A percentile compares a stretch with the other conserved stretches of the same genome.
These are phyloP conservation scores for Umbelopsis sp. DNA, from an alignment of 371 early-diverging fungal species.

Conservation along the genomic window DNA sequence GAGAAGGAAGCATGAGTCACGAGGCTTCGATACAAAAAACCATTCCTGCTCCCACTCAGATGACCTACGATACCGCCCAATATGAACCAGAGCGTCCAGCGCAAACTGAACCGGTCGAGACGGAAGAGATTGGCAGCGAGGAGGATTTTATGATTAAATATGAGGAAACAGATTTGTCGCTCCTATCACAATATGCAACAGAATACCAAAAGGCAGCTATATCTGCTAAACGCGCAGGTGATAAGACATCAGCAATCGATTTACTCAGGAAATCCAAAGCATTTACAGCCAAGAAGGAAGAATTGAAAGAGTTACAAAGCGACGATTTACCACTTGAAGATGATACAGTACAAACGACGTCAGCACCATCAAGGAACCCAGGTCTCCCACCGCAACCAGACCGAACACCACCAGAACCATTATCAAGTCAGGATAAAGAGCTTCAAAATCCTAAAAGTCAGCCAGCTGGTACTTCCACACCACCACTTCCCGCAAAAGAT, in stretches of 20 bases:
- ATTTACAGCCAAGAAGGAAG: constrained; percentile 31
- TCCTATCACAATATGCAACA: constrained; percentile 23
- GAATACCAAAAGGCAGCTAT: constrained; percentile 44
- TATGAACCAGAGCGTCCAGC: neutral
- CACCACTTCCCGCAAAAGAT: too few relatives aligned
- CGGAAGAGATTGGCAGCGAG: constrained; percentile 7
- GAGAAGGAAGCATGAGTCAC: neutral
- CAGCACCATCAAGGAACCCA: neutral
- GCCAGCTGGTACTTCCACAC: too few relatives aligned
- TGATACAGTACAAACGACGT: neutral
- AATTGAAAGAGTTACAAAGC: constrained; percentile 17
- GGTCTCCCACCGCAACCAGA: neutral
- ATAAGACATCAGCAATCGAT: constrained; percentile 44
- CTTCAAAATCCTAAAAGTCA: too few relatives aligned
- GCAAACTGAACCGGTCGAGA: neutral
- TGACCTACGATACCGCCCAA: constrained; percentile 1
- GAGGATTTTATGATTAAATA: neutral
- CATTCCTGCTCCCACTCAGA: constrained; percentile 4
- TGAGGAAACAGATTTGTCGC: neutral
- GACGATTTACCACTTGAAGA: neutral
- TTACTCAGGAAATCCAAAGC: constrained; percentile 43
- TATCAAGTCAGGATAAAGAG: neutral
- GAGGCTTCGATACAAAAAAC: neutral
- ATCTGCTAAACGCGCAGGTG: constrained; percentile 46
- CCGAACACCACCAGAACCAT: neutral